phyloP scores from a whole-genome alignment of 2,329 filamentous ascomycete genomes.

The Fusarium praegraminearum region DNA sequence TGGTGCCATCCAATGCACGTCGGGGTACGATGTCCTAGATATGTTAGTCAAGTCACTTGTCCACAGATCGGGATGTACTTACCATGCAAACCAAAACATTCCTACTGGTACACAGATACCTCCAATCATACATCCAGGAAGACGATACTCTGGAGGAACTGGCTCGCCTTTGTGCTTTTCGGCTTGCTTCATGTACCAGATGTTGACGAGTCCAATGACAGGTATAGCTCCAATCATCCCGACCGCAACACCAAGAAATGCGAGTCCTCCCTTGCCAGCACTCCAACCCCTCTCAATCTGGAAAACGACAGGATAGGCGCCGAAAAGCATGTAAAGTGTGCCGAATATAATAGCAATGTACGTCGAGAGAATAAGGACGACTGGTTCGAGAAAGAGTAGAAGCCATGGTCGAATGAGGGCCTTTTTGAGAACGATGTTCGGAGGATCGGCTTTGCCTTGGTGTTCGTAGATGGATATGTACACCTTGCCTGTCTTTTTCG shows the following conservation, averaged over 20 bases:
- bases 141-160: conserved; percentile 71
- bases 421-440: conserved; percentile 63
- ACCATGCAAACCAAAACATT: conserved; percentile 76
- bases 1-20: conserved; percentile 68
- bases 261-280: conserved; percentile 67
- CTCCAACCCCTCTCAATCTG: conserved; percentile 68
- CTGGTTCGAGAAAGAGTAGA: conserved; percentile 73
- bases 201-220: conserved; percentile 65
- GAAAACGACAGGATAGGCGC: conserved; percentile 71
- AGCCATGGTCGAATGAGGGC: conserved; percentile 72
- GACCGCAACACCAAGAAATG: conserved; percentile 74
- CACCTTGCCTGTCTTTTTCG: conserved; percentile 64
- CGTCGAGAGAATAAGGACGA: conserved; percentile 71
- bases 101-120: conserved; percentile 68
- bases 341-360: conserved; percentile 72
- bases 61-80: background rate
- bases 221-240: conserved; percentile 69
- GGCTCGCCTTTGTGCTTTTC: conserved; percentile 61
- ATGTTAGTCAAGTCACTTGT: background rate
- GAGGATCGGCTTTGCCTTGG: conserved; percentile 56
- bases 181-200: conserved; percentile 61
- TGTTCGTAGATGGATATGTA: conserved; percentile 64
- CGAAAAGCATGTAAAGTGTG: conserved; percentile 67
- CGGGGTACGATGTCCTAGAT: conserved; percentile 37
- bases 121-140: conserved; percentile 71